Base-by-base conservation (phyloP, 2,329 filamentous ascomycete species). In the Sporothrix brunneoviolacea region DNA sequence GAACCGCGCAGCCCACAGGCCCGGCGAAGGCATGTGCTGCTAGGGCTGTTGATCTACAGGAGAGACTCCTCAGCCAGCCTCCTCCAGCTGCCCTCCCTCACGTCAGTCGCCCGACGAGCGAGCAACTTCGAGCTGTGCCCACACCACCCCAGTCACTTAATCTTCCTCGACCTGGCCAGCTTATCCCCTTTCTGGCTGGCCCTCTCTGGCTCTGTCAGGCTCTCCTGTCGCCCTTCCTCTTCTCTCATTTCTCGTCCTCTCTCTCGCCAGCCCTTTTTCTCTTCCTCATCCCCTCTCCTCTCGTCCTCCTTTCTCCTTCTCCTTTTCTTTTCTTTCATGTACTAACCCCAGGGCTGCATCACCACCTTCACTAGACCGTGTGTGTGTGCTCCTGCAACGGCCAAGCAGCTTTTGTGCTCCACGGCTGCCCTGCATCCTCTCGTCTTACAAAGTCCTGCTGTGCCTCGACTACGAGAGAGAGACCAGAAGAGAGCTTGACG, bases 81-180 rank as follows among this genome's bases (percentile, higher is more conserved):
- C 22, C 35, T 32, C 30, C 42, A 36, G 42, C 42, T 44, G 41
- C 16, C 28, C 19, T 37, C 21, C 45, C 35, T 48, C 27, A 44
- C 41, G 8, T 44, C 42, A 21, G 24, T 21, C 16, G 41, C 30
- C 38, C 43, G 24, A 28, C 6, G 24, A 28, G 10, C 24, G 24
- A 10, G 24, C 10, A 28, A 6, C 24, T 28, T 28, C 10, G 24
- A 16, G 13, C 40, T 35, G 46, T 49, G 41, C 24, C 51, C 51
- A 53, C 44, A 38, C 53, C 50, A 39, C 54, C 52, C 52, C 38
- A 18, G 52, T 51, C 54, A 39, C 39, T 40, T 49, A 52, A 53
- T 53, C 44, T 51, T 51, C 22, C 46, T 47, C 28, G 38, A 44
- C 49, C 42, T 40, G 24, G 33, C 33, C 36, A 40, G 40, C 41